These are phyloP conservation scores for Boletus rex-veris DNA, from an alignment of 768 basidiomycete genomes.

Conservation along the genomic window DNA sequence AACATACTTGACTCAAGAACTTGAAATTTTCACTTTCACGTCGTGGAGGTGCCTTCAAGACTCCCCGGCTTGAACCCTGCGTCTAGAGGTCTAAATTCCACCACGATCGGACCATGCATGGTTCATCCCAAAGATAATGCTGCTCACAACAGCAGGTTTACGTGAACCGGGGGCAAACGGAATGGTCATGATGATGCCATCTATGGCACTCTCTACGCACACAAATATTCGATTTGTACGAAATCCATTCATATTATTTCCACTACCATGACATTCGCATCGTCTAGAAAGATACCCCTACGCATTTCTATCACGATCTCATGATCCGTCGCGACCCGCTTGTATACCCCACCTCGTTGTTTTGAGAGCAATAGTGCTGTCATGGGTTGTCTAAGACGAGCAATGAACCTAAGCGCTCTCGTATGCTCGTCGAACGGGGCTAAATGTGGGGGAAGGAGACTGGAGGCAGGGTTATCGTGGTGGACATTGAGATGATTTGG, in stretches of 20 bases:
- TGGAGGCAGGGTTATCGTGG: background rate
- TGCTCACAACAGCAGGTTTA: too few species aligned
- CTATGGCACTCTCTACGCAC: background rate
- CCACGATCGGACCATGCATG: too few species aligned
- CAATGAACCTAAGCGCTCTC: background rate
- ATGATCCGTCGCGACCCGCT: conserved; percentile 13
- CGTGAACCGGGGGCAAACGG: too few species aligned
- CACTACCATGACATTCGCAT: background rate
- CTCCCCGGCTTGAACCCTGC: too few species aligned
- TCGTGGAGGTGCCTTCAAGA: too few species aligned
- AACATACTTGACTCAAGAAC: too few species aligned
- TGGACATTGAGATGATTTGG: background rate
- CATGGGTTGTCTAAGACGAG: conserved; percentile 1
- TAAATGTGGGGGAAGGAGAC: background rate
- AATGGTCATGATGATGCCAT: too few species aligned
- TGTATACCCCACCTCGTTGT: conserved; percentile 8
- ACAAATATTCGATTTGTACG: background rate
- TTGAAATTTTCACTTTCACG: too few species aligned
- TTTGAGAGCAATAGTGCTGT: conserved; percentile 2
- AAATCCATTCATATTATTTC: background rate
- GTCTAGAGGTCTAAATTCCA: too few species aligned
- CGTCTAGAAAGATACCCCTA: background rate
- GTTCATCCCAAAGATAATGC: too few species aligned
- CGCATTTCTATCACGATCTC: background rate
- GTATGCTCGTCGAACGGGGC: background rate